These are phyloP conservation scores for Westerdykella ornata DNA, from an alignment of 2,329 filamentous ascomycete species.

Conservation along the genomic window DNA sequence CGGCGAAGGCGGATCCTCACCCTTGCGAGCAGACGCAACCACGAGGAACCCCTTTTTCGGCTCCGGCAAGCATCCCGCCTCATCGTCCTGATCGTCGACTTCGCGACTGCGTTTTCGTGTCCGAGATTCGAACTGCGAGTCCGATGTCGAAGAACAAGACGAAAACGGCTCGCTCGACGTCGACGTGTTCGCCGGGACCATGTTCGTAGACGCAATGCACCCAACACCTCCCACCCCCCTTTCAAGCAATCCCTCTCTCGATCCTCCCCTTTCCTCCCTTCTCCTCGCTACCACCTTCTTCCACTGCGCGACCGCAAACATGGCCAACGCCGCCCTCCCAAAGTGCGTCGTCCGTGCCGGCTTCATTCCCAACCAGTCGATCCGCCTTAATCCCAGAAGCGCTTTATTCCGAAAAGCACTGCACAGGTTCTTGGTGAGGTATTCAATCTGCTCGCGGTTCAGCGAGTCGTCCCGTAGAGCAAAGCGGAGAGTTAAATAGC, in stretches of 20 bases:
- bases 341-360: constrained; percentile 22
- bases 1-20: background rate
- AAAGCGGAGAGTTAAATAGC: constrained; percentile 30
- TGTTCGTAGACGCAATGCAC: background rate
- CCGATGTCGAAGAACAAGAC: background rate
- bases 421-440: constrained; percentile 19
- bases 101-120: background rate
- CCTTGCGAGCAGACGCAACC: background rate
- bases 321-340: constrained; percentile 20
- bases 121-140: background rate
- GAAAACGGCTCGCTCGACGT: background rate
- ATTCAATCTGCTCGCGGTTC: constrained; percentile 27
- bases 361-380: constrained; percentile 30
- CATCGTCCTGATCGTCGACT: background rate
- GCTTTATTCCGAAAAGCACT: constrained; percentile 25
- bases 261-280: constrained; percentile 6
- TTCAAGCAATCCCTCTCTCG: background rate
- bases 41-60: background rate
- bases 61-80: background rate
- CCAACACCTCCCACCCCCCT: background rate
- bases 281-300: constrained; percentile 20
- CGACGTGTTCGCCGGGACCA: background rate
- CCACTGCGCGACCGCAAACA: constrained; percentile 25
- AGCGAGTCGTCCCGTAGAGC: constrained; percentile 21
- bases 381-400: constrained; percentile 20